phyloP scores from a whole-genome alignment of 1,284 basidiomycete species.

The Moesziomyces antarcticus region DNA sequence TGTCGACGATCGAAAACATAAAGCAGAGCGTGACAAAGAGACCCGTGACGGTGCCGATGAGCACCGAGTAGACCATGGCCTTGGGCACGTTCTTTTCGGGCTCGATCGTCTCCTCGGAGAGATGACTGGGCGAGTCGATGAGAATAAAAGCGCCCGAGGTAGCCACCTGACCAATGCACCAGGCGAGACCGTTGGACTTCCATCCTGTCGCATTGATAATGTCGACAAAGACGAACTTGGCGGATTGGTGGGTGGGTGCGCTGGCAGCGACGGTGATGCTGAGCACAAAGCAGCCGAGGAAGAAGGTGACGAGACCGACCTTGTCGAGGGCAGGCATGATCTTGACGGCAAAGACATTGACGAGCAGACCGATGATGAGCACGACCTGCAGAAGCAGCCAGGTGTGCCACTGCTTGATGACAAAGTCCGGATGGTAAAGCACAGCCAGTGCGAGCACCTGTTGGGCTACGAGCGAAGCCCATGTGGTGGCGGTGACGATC shows the following conservation, averaged over 20 bases:
- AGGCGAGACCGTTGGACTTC: conserved; percentile 26
- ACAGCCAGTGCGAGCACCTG: conserved; percentile 30
- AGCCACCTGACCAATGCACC: conserved; percentile 31
- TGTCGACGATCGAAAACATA: conserved; percentile 38
- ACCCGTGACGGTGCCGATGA: conserved; percentile 31
- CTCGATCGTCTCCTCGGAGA: conserved; percentile 35
- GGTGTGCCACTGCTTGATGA: conserved; percentile 41
- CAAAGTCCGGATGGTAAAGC: conserved; percentile 28
- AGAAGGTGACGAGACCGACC: conserved; percentile 27
- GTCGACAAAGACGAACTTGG: conserved; percentile 34
- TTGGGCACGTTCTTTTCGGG: conserved; percentile 37
- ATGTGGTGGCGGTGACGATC: conserved; percentile 33
- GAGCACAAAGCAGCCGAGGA: conserved; percentile 33
- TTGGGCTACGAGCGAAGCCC: conserved; percentile 32
- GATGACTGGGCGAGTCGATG: conserved; percentile 37
- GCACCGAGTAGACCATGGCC: conserved; percentile 35
- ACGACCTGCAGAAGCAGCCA: conserved; percentile 27
- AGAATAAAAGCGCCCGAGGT: conserved; percentile 33
- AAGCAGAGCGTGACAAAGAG: conserved; percentile 36
- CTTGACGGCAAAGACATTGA: conserved; percentile 35
- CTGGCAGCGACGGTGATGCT: conserved; percentile 31
- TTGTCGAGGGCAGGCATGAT: conserved; percentile 35
- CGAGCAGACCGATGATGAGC: conserved; percentile 18
- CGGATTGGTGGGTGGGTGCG: conserved; percentile 27
- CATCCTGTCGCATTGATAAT: conserved; percentile 31